Base-by-base conservation (phyloP, 1,139 yeast genomes). In the Scheffersomyces lignicola region DNA sequence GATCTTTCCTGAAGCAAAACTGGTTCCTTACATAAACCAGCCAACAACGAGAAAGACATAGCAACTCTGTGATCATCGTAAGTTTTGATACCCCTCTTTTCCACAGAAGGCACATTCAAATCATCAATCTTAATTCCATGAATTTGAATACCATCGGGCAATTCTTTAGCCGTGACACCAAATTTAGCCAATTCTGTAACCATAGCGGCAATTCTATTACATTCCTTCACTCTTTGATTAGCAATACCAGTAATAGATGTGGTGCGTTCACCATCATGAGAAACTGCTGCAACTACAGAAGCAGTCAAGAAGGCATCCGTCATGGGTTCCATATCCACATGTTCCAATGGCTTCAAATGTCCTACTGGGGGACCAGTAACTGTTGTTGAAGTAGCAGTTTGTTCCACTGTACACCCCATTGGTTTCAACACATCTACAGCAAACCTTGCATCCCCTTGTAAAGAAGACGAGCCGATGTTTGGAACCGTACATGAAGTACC, bases 41-140 rank as follows among this genome's bases (percentile, higher is more conserved):
- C 92, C 38, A 94, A 67, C 42, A 94, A 69, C 4, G 96, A 87
- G 62, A 94, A 86, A 39, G 96, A 85, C 99, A 92, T 92, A 13
- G 99, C 99, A 22, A 92, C 97, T 56, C 98, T 80, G 59, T 92
- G 99, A 54, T 92, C 99, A 60, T 92, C 98, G 54, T 88, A 92
- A 2, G 95, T 73, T 45, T 76, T 69, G 28, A 88, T 69, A 37
- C 95, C 94, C 37, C 68, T 56, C 3, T 56, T 52, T 33, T 62
- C 62, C 29, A 66, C 60, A 1, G 65, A 44, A 15, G 88, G 89
- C 7, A 69, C 57, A 38, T 67, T 64, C 54, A 83, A 66, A 4
- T 70, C 54, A 4, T 65, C 58, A 38, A 69, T 56, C 30, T 68
- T 58, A 35, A 78, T 59, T 43, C 97, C 97, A 41, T 78, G 78